Conservation (phyloP, 306 rosid genomes). For the Prunus mume region DNA sequence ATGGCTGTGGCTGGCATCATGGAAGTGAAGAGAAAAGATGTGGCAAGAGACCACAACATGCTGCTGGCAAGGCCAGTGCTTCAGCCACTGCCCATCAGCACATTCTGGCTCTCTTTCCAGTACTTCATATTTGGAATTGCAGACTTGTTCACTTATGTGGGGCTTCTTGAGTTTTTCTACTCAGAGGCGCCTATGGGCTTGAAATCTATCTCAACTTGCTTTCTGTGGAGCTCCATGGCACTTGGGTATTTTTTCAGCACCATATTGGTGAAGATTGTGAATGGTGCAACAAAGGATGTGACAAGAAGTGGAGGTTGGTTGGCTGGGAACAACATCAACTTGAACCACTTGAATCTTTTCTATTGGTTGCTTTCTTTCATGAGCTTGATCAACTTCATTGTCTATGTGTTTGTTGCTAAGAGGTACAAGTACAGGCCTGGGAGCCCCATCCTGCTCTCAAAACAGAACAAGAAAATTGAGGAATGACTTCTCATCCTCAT, state of each 20-base stretch:
- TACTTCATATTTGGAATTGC: slow-evolving; percentile 92
- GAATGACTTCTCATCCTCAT: not conserved
- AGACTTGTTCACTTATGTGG: slow-evolving; percentile 82
- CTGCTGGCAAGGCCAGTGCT: slow-evolving; percentile 59
- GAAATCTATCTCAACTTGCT: slow-evolving; percentile 82
- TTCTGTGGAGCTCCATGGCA: slow-evolving; percentile 91
- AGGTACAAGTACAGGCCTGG: slow-evolving; percentile 72
- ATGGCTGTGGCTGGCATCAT: slow-evolving; percentile 75
- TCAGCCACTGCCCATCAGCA: slow-evolving; percentile 79
- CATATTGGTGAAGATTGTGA: slow-evolving; percentile 64
- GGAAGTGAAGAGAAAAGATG: slow-evolving; percentile 70
- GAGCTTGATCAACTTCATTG: slow-evolving; percentile 66
- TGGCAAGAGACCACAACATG: slow-evolving; percentile 59
- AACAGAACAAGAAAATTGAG: slow-evolving; percentile 16
- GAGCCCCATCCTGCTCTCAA: slow-evolving; percentile 11
- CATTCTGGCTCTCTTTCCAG: slow-evolving; percentile 87
- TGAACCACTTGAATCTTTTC: slow-evolving; percentile 73
- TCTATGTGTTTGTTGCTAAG: slow-evolving; percentile 59
- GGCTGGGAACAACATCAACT: slow-evolving; percentile 77
- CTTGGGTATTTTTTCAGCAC: slow-evolving; percentile 80
- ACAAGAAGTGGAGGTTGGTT: slow-evolving; percentile 73
- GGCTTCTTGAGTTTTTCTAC: slow-evolving; percentile 84
- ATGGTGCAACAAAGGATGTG: slow-evolving; percentile 50
- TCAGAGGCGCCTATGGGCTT: slow-evolving; percentile 80
- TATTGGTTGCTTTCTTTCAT: slow-evolving; percentile 67